Evolutionary conservation across 1,139 yeast species (phyloP).

Genomic region (Yamadazyma atlantica): DNA sequence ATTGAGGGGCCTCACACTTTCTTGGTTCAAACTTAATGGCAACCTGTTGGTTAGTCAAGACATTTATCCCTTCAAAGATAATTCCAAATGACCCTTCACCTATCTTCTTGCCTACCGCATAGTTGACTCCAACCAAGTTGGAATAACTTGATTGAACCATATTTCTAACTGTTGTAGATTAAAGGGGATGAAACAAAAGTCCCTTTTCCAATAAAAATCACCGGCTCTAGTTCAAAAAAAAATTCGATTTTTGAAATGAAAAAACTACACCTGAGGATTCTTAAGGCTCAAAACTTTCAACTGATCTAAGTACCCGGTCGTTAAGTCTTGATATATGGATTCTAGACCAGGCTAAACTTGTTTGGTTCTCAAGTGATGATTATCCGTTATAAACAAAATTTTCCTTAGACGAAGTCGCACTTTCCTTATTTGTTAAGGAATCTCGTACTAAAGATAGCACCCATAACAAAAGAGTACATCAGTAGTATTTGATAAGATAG

Average conservation of each 20-base stretch:
- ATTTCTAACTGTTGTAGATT: neutral
- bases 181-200: no score
- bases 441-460: no score
- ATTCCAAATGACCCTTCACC: slow-evolving; percentile 99
- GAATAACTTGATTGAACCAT: slow-evolving; percentile 16
- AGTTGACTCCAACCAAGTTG: slow-evolving; percentile 66
- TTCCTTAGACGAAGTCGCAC: slow-evolving; percentile 5
- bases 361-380: neutral
- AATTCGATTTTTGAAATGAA: neutral
- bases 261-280: no score
- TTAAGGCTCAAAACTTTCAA: no score
- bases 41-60: slow-evolving; percentile 74
- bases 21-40: slow-evolving; percentile 79
- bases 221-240: no score
- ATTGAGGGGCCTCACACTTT: slow-evolving; percentile 78
- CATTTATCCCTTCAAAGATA: slow-evolving; percentile 90
- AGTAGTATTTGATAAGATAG: no score
- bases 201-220: no score
- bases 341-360: no score
- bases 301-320: no score
- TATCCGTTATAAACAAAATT: slow-evolving; percentile 1
- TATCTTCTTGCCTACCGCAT: slow-evolving; percentile 92
- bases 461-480: no score
- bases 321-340: no score
- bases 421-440: neutral